Evolutionary conservation across 306 rosid genomes (phyloP).

Genomic region (Arachis hypogaea): DNA sequence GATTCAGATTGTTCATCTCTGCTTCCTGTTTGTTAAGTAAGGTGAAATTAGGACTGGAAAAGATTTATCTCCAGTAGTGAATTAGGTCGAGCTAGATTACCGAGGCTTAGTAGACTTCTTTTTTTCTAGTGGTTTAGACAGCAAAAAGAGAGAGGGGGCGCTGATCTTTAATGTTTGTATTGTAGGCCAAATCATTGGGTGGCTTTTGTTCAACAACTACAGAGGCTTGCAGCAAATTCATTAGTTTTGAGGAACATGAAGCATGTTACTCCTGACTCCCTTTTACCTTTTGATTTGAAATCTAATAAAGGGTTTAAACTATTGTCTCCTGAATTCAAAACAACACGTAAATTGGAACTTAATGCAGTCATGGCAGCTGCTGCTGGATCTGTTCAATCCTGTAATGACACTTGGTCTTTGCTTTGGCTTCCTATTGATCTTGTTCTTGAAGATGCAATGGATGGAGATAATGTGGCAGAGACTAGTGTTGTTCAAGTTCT

Average conservation of each 20-base stretch:
- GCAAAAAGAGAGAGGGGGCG: neutral
- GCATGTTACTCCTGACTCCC: constrained; percentile 59
- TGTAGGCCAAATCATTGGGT: constrained; percentile 82
- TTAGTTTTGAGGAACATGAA: constrained; percentile 64
- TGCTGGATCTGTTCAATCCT: constrained; percentile 63
- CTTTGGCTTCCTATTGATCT: constrained; percentile 98
- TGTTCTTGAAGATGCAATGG: constrained; percentile 94
- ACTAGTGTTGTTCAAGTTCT: constrained; percentile 73
- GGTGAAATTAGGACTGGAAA: neutral
- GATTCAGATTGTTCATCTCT: too few species aligned
- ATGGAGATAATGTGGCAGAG: constrained; percentile 80
- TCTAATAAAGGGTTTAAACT: constrained; percentile 41
- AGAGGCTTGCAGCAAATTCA: constrained; percentile 64
- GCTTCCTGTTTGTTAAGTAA: neutral
- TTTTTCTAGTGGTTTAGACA: too few species aligned
- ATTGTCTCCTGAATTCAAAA: constrained; percentile 62
- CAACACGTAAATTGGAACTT: constrained; percentile 59
- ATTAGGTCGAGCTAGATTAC: neutral
- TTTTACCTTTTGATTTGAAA: constrained; percentile 57
- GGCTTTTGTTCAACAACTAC: constrained; percentile 57
- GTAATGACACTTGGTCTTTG: constrained; percentile 62
- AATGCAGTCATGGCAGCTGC: constrained; percentile 67
- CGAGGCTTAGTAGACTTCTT: too few species aligned
- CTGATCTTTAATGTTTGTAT: constrained; percentile 12
- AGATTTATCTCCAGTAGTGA: neutral